Evolutionary conservation across 768 basidiomycete genomes (phyloP).

Genomic region (Lactarius akahatsu): DNA sequence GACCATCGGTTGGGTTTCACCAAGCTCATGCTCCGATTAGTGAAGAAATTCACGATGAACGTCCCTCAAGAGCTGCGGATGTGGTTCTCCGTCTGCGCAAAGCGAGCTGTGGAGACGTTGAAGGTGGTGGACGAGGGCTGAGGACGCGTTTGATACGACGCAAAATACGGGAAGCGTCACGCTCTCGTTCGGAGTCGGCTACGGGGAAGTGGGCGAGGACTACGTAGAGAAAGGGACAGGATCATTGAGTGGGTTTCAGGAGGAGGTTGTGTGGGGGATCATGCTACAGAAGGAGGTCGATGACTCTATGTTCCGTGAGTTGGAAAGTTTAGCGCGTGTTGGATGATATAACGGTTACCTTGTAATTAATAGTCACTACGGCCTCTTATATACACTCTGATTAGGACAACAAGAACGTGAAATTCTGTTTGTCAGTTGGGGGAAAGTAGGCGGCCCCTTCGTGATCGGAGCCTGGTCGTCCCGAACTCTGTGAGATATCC

Average conservation of each 20-base stretch:
- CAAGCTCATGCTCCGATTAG: constrained; percentile 66
- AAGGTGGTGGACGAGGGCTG: constrained; percentile 75
- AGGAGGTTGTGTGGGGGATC: constrained; percentile 64
- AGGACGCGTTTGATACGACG: constrained; percentile 70
- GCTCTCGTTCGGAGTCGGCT: constrained; percentile 84
- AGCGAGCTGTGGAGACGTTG: constrained; percentile 72
- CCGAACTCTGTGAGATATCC: too few species aligned
- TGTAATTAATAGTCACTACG: not conserved
- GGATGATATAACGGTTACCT: constrained; percentile 39
- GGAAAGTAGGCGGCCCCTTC: too few species aligned
- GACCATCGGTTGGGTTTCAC: constrained; percentile 68
- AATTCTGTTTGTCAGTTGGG: too few species aligned
- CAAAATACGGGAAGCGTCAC: constrained; percentile 55
- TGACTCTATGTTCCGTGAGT: constrained; percentile 68
- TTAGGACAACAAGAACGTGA: too few species aligned
- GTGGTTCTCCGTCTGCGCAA: constrained; percentile 54
- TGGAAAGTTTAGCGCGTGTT: constrained; percentile 76
- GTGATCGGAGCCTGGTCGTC: too few species aligned
- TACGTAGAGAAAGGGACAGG: constrained; percentile 71
- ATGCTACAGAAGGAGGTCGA: constrained; percentile 74
- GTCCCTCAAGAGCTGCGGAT: constrained; percentile 51
- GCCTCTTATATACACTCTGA: too few species aligned
- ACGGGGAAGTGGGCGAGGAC: constrained; percentile 68
- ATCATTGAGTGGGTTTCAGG: constrained; percentile 68
- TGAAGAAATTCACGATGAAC: constrained; percentile 59